Evolutionary conservation across 352 stramenopile species (phyloP).

Genomic region (Nothophytophthora sp.): DNA sequence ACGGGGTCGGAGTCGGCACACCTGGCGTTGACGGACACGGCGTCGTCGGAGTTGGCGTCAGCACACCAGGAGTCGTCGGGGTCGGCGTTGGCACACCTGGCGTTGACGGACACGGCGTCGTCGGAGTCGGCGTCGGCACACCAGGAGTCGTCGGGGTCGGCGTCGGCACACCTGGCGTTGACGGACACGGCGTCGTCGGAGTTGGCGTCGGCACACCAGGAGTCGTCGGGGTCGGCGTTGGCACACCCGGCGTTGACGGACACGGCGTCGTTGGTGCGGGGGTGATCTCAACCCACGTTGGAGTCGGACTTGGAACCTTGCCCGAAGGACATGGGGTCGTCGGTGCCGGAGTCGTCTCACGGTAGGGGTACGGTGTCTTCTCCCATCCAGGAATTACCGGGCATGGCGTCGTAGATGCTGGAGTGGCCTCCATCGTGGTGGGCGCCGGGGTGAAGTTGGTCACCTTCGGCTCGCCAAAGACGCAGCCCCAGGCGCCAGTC

Average conservation of each 20-base stretch:
- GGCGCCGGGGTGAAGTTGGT: constrained; percentile 7
- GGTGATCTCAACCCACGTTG: constrained; percentile 2
- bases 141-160: constrained; percentile 2
- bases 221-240: constrained; percentile 1
- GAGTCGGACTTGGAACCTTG: constrained; percentile 2
- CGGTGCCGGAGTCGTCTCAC: constrained; percentile 3
- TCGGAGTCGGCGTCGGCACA: constrained; percentile 1
- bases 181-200: constrained; percentile 9
- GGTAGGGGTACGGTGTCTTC: constrained; percentile 6
- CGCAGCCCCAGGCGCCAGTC: constrained; percentile 58
- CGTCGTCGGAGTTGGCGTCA: neutral
- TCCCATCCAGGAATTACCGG: constrained; percentile 6
- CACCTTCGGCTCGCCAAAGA: constrained; percentile 20
- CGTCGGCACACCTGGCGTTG: neutral
- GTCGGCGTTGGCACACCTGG: neutral
- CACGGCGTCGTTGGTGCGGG: constrained; percentile 10
- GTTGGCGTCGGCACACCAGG: constrained; percentile 19
- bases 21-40: neutral
- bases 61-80: no score
- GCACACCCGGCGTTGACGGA: neutral
- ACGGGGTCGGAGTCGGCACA: neutral
- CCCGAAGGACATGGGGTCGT: constrained; percentile 4
- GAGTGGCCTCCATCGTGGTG: neutral
- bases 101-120: no score
- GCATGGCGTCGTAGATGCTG: constrained; percentile 1